Conservation (phyloP, 805 yeast species). For the Kodamaea hsintzibuensis region DNA sequence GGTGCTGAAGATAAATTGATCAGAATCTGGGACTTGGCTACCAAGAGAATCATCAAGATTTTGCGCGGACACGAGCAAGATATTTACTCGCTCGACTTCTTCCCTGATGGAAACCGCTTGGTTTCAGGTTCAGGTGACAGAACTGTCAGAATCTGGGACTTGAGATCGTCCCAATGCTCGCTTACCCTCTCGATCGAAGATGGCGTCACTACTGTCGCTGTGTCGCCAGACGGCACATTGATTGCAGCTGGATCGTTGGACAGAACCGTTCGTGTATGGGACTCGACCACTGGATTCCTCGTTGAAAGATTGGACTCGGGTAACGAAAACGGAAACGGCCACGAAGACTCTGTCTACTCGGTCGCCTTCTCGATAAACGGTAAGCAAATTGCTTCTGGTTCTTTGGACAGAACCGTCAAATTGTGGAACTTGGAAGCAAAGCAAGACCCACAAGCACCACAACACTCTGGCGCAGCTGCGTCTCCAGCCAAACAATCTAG, state of each 20-base stretch:
- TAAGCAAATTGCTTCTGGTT: conserved; percentile 89
- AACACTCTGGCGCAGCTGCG: conserved; percentile 16
- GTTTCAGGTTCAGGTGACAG: conserved; percentile 97
- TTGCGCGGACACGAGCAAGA: conserved; percentile 96
- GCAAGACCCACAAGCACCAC: conserved; percentile 27
- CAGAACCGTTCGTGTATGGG: conserved; percentile 96
- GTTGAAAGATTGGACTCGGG: conserved; percentile 93
- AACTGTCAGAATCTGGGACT: conserved; percentile 95
- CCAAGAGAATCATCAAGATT: conserved; percentile 80
- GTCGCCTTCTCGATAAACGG: conserved; percentile 93
- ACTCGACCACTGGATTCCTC: conserved; percentile 84
- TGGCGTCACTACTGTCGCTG: conserved; percentile 97
- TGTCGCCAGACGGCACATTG: conserved; percentile 89
- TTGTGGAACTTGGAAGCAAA: conserved; percentile 85
- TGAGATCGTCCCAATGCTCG: conserved; percentile 84
- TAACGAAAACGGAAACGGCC: conserved; percentile 86
- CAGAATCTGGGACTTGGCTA: conserved; percentile 92
- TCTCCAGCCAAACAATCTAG: conserved; percentile 42
- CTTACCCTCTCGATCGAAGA: conserved; percentile 90
- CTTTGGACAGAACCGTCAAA: conserved; percentile 93
- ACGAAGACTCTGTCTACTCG: conserved; percentile 92
- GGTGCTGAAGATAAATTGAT: conserved; percentile 91
- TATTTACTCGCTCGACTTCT: conserved; percentile 91
- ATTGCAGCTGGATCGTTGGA: conserved; percentile 97
- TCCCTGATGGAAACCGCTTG: conserved; percentile 89